A percentile compares a stretch with the other conserved stretches of the same genome.
Evolutionary conservation across 352 stramenopile genomes (phyloP).

Genomic region (Blastocystis sp.): DNA sequence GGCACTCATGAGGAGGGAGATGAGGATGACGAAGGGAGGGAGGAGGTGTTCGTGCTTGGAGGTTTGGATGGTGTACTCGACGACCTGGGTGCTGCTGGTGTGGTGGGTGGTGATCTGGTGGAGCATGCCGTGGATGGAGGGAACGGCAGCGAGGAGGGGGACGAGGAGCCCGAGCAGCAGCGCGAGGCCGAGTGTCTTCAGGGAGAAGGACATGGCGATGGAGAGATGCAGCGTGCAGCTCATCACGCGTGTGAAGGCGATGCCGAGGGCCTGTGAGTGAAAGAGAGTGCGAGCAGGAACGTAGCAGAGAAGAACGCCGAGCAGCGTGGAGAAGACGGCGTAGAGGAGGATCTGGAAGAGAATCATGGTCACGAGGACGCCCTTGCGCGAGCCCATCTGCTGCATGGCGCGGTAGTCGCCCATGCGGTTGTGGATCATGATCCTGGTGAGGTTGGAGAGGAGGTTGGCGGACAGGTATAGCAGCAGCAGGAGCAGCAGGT

Average conservation of each 20-base stretch:
- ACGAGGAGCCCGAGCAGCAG: neutral
- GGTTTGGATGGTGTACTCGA: conserved; percentile 16
- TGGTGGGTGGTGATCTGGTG: neutral
- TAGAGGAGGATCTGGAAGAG: conserved; percentile 1
- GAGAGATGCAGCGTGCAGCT: neutral
- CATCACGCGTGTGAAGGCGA: neutral
- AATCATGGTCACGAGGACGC: neutral
- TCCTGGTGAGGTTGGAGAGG: conserved; percentile 21
- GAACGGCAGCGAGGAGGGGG: neutral
- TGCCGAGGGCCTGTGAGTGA: neutral
- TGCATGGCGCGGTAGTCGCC: conserved; percentile 14
- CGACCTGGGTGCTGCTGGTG: neutral
- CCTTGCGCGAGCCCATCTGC: neutral
- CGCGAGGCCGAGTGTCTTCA: neutral
- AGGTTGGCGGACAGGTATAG: conserved; percentile 10
- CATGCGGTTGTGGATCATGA: conserved; percentile 38
- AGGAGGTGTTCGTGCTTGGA: neutral
- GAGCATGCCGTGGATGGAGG: neutral
- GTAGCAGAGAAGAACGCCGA: neutral
- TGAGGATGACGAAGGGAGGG: neutral
- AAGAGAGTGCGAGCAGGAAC: neutral
- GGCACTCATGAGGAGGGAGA: neutral
- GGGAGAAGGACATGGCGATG: conserved; percentile 4
- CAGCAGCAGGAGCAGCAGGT: conserved; percentile 2
- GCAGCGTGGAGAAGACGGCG: neutral